Evolutionary conservation across 2,329 filamentous ascomycete genomes (phyloP).

Genomic region (Xylaria sp.): DNA sequence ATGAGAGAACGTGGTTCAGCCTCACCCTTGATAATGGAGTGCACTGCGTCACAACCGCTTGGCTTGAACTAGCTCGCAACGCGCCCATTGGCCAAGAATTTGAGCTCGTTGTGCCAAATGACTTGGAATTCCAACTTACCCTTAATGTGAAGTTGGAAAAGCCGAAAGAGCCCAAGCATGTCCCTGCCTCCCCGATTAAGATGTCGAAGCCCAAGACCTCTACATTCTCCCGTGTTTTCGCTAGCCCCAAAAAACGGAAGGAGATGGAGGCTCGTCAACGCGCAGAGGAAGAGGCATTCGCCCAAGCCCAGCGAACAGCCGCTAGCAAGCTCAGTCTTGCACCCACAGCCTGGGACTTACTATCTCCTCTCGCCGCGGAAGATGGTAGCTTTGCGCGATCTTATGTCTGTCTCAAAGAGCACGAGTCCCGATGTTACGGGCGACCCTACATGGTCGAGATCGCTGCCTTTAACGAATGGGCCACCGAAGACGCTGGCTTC

Average conservation of each 20-base stretch:
- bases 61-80: conserved; percentile 90
- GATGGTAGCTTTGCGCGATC: conserved; percentile 95
- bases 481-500: conserved; percentile 81
- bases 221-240: conserved; percentile 90
- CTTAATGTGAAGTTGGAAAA: conserved; percentile 94
- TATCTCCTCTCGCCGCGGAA: conserved; percentile 86
- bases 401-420: conserved; percentile 93
- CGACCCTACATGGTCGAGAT: conserved; percentile 89
- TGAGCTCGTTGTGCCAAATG: conserved; percentile 94
- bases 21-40: conserved; percentile 98
- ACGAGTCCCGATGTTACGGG: conserved; percentile 88
- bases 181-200: conserved; percentile 70
- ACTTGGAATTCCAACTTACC: conserved; percentile 98
- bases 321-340: conserved; percentile 70
- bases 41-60: conserved; percentile 96
- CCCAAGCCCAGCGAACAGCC: conserved; percentile 72
- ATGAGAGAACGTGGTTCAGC: conserved; percentile 92
- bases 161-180: conserved; percentile 67
- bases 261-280: conserved; percentile 87
- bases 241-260: conserved; percentile 95
- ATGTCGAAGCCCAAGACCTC: conserved; percentile 78
- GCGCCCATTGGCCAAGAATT: conserved; percentile 98
- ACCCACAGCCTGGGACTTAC: conserved; percentile 83
- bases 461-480: conserved; percentile 99
- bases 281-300: conserved; percentile 81